phyloP scores from a whole-genome alignment of 805 yeast species.

The Tetrapisispora iriomotensis region DNA sequence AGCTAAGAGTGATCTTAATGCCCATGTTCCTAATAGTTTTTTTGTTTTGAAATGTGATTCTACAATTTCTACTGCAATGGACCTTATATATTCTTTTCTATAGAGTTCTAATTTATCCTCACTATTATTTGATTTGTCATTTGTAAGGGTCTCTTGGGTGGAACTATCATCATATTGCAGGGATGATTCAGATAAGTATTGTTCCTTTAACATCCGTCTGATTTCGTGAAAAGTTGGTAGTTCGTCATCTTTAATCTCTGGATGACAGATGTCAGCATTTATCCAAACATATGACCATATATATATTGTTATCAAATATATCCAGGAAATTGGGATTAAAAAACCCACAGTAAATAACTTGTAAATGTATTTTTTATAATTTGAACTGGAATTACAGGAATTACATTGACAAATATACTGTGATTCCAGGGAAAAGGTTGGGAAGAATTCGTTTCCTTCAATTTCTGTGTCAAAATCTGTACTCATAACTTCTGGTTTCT shows the following conservation, averaged over 20 bases:
- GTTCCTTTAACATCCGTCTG: constrained; percentile 4
- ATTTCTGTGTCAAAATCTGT: too few species aligned
- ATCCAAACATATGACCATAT: constrained; percentile 14
- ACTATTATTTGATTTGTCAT: background rate
- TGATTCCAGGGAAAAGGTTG: background rate
- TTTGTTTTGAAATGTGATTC: constrained; percentile 12
- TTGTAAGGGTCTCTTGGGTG: background rate
- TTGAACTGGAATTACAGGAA: constrained; percentile 12
- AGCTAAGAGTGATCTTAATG: constrained; percentile 4
- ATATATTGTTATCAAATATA: constrained; percentile 11
- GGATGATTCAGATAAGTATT: too few species aligned
- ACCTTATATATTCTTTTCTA: constrained; percentile 6
- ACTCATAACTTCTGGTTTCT: too few species aligned
- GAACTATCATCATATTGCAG: too few species aligned
- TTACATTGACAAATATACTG: constrained; percentile 17
- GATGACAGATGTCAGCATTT: constrained; percentile 17
- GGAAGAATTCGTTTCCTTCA: background rate
- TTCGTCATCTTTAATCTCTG: constrained; percentile 16
- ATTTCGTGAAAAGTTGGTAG: constrained; percentile 22
- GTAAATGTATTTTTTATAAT: constrained; percentile 4
- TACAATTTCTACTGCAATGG: constrained; percentile 10
- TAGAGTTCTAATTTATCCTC: background rate
- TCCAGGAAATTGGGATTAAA: constrained; percentile 18
- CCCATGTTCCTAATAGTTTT: constrained; percentile 12
- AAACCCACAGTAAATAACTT: constrained; percentile 18